Base-by-base conservation (phyloP, 495 filamentous ascomycete species). In the Chaetomium fimeti region DNA sequence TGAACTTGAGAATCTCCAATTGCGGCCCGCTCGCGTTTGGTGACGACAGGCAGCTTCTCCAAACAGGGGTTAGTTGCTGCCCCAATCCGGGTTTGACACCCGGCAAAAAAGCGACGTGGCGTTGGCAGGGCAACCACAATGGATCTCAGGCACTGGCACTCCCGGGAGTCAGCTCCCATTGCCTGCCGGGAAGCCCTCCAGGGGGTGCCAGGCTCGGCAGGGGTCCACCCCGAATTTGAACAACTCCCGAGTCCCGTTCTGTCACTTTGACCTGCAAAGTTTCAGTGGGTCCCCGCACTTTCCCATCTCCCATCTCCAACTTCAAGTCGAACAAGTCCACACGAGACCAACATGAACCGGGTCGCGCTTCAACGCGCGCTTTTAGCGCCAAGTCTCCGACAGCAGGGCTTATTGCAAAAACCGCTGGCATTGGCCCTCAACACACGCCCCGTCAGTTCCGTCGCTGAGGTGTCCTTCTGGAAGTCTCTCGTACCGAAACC, bases 381-480 rank as follows among this genome's bases (percentile, higher is more conserved):
- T 8, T 22, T 61, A 4, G 38, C 54, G 12, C 66, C 64, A 18
- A 22, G 61, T 24, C 25, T 64, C 16, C 47, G 56, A 18, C 63
- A 63, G 22, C 27, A 45, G 8, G 28, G 61, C 8, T 25, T 54
- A 7, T 47, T n/a, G 1, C 24, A 32, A 59, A 43, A 6, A 42
- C 36, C 40, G 2, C 27, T 57, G 24, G 29, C 42, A 25, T 20
- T 47, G 22, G 40, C 25, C 55, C 42, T 32, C 15, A 1, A 13
- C 1, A 22, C 7, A 3, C 70, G 66, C 28, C n/a, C 55, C 25
- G 52, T 66, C 49, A 75, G 72, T 67, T 71, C 75, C 24, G 57
- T 71, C 29, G 62, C 81, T 22, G 84, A 90, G 63, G 71, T 83
- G 8, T 85, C 86, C 3, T 82, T 92, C 75, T 95, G 91, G 91